These are phyloP conservation scores for Cordyceps fumosorosea DNA, from an alignment of 2,329 filamentous ascomycete species.

Conservation along the genomic window DNA sequence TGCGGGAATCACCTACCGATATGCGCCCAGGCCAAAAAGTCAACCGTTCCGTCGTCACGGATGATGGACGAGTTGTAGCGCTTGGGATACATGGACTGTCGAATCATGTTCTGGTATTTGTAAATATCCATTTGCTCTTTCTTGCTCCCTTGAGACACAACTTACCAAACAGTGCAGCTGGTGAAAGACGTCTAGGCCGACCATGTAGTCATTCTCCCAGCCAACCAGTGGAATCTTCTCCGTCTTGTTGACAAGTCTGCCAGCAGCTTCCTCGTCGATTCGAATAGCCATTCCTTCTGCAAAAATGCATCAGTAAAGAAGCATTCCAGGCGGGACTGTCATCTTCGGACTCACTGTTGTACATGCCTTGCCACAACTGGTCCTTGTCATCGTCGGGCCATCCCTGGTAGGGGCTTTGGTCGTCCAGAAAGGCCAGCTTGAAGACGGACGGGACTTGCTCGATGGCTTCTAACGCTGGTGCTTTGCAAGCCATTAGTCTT, in stretches of 20 bases:
- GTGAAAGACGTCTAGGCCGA: conserved; percentile 14
- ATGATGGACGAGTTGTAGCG: conserved; percentile 13
- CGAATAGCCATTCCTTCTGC: conserved; percentile 5
- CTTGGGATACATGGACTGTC: background rate
- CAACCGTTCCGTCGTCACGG: conserved; percentile 8
- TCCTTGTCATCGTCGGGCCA: conserved; percentile 12
- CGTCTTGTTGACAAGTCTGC: conserved; percentile 1
- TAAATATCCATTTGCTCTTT: too few species aligned
- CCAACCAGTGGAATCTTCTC: background rate
- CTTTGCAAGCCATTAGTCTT: background rate
- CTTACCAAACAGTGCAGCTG: conserved; percentile 13
- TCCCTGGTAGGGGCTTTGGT: conserved; percentile 11
- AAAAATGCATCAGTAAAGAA: background rate
- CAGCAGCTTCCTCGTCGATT: background rate
- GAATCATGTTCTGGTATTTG: conserved; percentile 1
- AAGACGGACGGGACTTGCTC: background rate
- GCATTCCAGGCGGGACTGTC: too few species aligned
- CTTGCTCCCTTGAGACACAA: too few species aligned
- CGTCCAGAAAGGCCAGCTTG: background rate
- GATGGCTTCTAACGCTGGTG: background rate
- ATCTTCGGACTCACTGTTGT: background rate
- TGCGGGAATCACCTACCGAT: background rate
- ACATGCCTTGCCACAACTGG: conserved; percentile 10
- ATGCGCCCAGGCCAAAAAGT: conserved; percentile 10
- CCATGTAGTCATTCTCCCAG: conserved; percentile 8